Base-by-base conservation (phyloP, 2,329 filamentous ascomycete species). In the Ascochyta clinopodiicola region DNA sequence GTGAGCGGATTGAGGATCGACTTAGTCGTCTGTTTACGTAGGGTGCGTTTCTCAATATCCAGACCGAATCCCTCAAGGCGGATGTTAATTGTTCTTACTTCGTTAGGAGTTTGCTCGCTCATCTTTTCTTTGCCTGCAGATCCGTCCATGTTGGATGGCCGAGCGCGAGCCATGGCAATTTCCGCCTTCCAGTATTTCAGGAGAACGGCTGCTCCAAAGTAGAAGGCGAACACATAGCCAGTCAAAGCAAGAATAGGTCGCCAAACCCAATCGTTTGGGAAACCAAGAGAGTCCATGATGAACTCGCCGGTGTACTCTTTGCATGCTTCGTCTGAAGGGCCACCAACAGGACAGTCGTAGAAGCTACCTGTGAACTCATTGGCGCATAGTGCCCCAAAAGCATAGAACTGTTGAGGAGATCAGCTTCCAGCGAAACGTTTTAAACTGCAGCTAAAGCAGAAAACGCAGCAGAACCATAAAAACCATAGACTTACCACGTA, bases 321-420 rank as follows among this genome's bases (percentile, higher is more conserved):
- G 67, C 90, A 93, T 8, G 77, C 81, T 0, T 88, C 88, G 61
- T 91, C 85, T 0, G 80, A 78, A 3, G 80, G 78, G n/a, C 88
- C 85, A 1, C 86, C 84, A 6, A 81, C 78, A 0, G 89, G 89
- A 56, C 90, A 93, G 64, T 88, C 86, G 62, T 92, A 93, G 60
- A 92, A 90, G 43, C 82, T 84, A 9, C 84, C 86, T 21, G 84
- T 76, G 51, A 93, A 92, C 66, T 93, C 90, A 59, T 93, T 93
- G 2, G 84, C 85, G 39, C 81, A 85, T 6, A 92, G 81, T 2
- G 88, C 88, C 0, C 88, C 86, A 64, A 92, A 91, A 0, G 82
- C 83, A 64, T 92, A 92, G 68, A 86, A 89, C 82, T 86, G 24
- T 22, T 3, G 29, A 32, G 17, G 3, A 19, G 2, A 15, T 54